Evolutionary conservation across 108 stramenopile genomes (phyloP), one percentile per base, ranked within the genome.

Genomic region (Nitzschia sp.): DNA sequence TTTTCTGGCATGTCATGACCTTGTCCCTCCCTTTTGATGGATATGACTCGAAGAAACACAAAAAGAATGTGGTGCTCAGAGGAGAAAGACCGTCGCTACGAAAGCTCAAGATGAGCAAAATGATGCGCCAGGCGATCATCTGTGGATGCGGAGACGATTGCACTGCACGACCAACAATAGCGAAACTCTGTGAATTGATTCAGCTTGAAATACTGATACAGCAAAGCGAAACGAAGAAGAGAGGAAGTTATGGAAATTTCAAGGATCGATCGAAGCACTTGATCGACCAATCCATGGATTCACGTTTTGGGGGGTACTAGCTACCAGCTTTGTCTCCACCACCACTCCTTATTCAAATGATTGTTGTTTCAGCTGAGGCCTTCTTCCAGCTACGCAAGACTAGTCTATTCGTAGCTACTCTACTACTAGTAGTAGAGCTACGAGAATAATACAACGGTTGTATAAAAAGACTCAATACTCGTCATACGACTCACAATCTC

Each of bases 1-100:
- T 83, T 13, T 59, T 80, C 17, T 83, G 82, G 82, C 66, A 83
- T 58, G 50, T 83, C 0, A 48, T 80, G 38, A 44, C 82, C 2
- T 16, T 63, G 8, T 22, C 64, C 38, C 6, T 26, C 15, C 71
- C 82, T 4, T 83, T 62, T 58, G n/a, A 41, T 11, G 66, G 68
- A 11, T 75, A 58, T 45, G 53, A 68, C 29, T 46, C 60, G 0
- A 34, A 57, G 22, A 58, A 65, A 45, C 86, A 83, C 65, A 78
- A 55, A 33, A 61, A 78, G 9, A 47, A 76, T 41, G 87, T 82
- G 6, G 77, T 85, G 23, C 29, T 71, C n/a, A 61, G 70, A 31
- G 62, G 45, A 35, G 52, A 66, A 19, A 67, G 81, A 17, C 81
- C 81, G 6, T 50, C 19, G 29, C 33, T 22, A 13, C 6, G 38